Base-by-base conservation (phyloP, 768 basidiomycete genomes). In the Trametes maxima region DNA sequence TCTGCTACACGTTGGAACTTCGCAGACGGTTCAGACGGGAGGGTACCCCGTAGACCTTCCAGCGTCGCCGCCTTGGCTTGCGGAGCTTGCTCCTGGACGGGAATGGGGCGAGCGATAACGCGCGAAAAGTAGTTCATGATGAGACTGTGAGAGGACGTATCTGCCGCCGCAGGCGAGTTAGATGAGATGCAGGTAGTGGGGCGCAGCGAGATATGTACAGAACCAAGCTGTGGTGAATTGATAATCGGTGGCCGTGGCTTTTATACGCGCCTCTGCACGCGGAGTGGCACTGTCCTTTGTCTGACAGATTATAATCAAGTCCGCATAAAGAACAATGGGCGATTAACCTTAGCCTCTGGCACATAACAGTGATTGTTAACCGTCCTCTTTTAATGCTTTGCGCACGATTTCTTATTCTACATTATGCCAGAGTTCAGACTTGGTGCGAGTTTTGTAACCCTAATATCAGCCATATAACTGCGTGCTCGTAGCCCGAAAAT, bases 121-220 rank as follows among this genome's bases (percentile, higher is more conserved):
- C 48, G 54, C 14, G 60, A 62, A 16, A 62, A 62, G 49, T 17
- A n/a, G 25, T 12, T 45, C 60, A 62, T 62, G 19, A 10, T 44
- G 3, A 33, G 28, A 8, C 8, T 8, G 25, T 19, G 2, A 25
- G 36, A 35, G n/a, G 44, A 13, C 19, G 16, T 54, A 33, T 17
- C 5, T 43, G 37, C n/a, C 11, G 39, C 8, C 21, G 25, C 33
- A 16, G 22, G 7, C n/a, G 25, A 7, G 48, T 16, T 12, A 14
- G 36, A 12, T 28, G 36, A 5, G 24, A 42, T 19, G 37, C 13
- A 14, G 12, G 28, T 14, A 16, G 37, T 7, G 14, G 28, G 19
- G 57, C 24, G 7, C 14, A 28, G 50, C 22, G 58, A 28, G 51
- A 17, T 59, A 53, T 53, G 58, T 59, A 59, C 58, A 59, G 45